phyloP scores from a whole-genome alignment of 495 filamentous ascomycete genomes.

The Annulohypoxylon nitens region DNA sequence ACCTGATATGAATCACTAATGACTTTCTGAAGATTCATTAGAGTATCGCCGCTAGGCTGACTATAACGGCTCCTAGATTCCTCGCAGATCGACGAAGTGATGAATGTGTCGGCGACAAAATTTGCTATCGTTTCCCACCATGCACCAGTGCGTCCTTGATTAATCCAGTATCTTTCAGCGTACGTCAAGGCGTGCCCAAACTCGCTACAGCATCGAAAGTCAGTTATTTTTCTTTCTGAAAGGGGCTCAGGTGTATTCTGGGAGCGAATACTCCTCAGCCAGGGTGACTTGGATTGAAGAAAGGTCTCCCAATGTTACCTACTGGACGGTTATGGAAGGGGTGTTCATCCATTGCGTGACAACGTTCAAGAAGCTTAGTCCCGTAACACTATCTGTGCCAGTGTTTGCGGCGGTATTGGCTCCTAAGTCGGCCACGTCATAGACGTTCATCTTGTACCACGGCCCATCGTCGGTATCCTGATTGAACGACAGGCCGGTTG shows the following conservation, averaged over 20 bases:
- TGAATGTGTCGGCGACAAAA: slow-evolving; percentile 61
- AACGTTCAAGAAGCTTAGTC: slow-evolving; percentile 58
- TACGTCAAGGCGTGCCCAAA: slow-evolving; percentile 62
- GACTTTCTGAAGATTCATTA: slow-evolving; percentile 59
- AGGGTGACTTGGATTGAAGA: no score
- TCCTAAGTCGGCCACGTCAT: slow-evolving; percentile 53
- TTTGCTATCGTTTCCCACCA: slow-evolving; percentile 64
- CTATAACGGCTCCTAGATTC: slow-evolving; percentile 46
- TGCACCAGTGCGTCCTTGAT: slow-evolving; percentile 59
- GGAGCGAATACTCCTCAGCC: background rate
- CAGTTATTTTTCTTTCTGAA: background rate
- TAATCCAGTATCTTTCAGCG: slow-evolving; percentile 57
- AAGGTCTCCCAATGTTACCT: background rate
- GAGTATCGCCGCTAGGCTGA: slow-evolving; percentile 52
- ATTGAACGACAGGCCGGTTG: slow-evolving; percentile 56
- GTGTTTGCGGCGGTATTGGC: slow-evolving; percentile 59
- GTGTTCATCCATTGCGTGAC: slow-evolving; percentile 56
- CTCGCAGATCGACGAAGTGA: slow-evolving; percentile 56
- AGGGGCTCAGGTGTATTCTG: background rate
- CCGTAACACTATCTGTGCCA: slow-evolving; percentile 50
- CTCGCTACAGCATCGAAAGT: slow-evolving; percentile 37
- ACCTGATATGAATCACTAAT: slow-evolving; percentile 59
- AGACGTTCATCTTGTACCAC: slow-evolving; percentile 62
- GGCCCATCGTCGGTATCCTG: slow-evolving; percentile 53
- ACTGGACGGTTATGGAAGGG: slow-evolving; percentile 56